Base-by-base conservation (phyloP, 257 asterid species). In the Cinchona pubescens region DNA sequence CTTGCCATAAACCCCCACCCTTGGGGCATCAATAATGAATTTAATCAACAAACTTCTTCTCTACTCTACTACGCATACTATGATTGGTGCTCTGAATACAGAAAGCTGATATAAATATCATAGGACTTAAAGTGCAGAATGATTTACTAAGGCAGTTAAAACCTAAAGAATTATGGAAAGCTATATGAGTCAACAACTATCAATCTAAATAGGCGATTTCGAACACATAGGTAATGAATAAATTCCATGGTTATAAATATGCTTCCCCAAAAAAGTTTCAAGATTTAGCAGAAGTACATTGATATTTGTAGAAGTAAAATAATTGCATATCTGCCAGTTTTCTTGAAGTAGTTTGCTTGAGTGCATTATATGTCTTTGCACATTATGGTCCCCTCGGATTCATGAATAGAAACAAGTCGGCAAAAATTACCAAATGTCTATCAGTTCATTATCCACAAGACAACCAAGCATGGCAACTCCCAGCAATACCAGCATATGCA, bases 281-380 rank as follows among this genome's bases (percentile, higher is more conserved):
- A 71, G 37, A 35, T 71, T 51, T 60, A 34, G 35, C 30, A 48
- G 63, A 64, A 71, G 51, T 71, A n/a, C n/a, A 4, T 51, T 53
- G 11, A 40, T 35, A 23, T 29, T 42, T 34, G 35, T 34, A n/a
- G 9, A 7, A 38, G 53, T 38, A 37, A 21, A 23, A 25, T 8
- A 37, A 18, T 19, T 35, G 3, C 51, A 48, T 34, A n/a, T 16
- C n/a, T 25, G 40, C 62, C 65, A 64, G 70, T 67, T 71, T 62
- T 40, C 74, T 66, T 55, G 56, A 34, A 61, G 68, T 25, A 68
- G 56, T 60, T 7, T 62, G 27, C 46, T 46, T 64, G 23, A 75
- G 15, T 75, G 32, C 8, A 49, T 64, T 35, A 69, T 29, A 37
- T 38, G 69, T 15, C 77, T 62, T 35, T 16, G 23, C 32, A 19